phyloP scores from a whole-genome alignment of 163 green algal species.

The Scenedesmus sp. region DNA sequence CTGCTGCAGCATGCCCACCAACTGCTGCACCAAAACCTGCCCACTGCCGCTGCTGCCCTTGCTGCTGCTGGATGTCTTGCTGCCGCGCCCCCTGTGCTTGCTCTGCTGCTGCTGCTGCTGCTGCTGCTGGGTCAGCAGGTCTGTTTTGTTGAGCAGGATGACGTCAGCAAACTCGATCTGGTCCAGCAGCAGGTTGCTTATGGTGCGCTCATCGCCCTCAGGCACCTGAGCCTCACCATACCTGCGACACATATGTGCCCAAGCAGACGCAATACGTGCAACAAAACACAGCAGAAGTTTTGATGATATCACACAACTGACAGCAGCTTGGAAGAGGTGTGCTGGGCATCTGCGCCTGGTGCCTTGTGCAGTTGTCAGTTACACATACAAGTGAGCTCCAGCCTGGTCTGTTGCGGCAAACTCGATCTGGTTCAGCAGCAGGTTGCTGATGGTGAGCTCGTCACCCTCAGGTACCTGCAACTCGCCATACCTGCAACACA shows the following conservation, averaged over 20 bases:
- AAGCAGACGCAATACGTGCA: too few species aligned
- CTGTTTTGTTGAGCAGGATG: conserved; percentile 63
- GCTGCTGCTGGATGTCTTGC: background rate
- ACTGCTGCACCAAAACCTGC: background rate
- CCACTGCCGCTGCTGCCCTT: background rate
- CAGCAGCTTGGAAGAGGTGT: too few species aligned
- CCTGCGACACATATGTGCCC: background rate
- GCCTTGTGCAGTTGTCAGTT: too few species aligned
- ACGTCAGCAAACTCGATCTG: conserved; percentile 59
- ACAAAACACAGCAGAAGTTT: too few species aligned
- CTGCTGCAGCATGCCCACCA: conserved; percentile 25
- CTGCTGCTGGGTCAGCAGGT: conserved; percentile 35
- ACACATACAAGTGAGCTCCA: too few species aligned
- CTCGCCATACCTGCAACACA: conserved; percentile 4
- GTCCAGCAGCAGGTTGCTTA: conserved; percentile 50
- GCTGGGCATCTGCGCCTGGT: too few species aligned
- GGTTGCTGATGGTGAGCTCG: conserved; percentile 17
- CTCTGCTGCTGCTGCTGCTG: background rate
- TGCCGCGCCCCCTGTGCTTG: background rate
- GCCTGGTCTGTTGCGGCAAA: background rate
- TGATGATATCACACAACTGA: too few species aligned
- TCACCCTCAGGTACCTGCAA: conserved; percentile 15
- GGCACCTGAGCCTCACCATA: conserved; percentile 25
- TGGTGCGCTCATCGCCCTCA: conserved; percentile 40
- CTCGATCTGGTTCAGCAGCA: conserved; percentile 55